These are phyloP conservation scores for Cyberlindnera suaveolens DNA, from an alignment of 805 yeast species.

Conservation along the genomic window DNA sequence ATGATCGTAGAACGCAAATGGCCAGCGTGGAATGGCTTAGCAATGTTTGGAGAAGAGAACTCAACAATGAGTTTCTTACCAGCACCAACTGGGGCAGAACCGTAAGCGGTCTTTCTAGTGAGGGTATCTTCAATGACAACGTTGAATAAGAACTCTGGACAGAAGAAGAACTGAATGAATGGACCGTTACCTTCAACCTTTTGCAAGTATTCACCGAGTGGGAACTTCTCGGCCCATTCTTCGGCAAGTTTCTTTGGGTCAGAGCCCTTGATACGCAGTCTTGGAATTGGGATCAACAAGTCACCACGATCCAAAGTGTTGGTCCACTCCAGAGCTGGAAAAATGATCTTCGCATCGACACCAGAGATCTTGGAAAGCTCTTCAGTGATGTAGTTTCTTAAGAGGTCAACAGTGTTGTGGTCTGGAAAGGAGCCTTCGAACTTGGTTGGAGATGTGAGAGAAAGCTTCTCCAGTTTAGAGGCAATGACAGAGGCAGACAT, in stretches of 20 bases:
- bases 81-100: conserved; percentile 66
- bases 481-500: conserved; percentile 24
- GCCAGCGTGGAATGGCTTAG: conserved; percentile 99
- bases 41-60: conserved; percentile 96
- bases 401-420: conserved; percentile 75
- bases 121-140: conserved; percentile 68
- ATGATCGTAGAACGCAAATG: conserved; percentile 96
- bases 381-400: conserved; percentile 82
- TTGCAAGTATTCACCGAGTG: conserved; percentile 60
- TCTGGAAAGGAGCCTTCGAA: conserved; percentile 65
- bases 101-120: conserved; percentile 53
- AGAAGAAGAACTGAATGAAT: conserved; percentile 84
- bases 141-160: conserved; percentile 57
- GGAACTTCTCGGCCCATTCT: conserved; percentile 76
- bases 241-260: conserved; percentile 69
- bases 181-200: conserved; percentile 82
- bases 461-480: conserved; percentile 27
- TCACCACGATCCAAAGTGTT: conserved; percentile 87
- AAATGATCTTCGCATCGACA: conserved; percentile 63
- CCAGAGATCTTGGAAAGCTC: conserved; percentile 70
- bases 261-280: conserved; percentile 78
- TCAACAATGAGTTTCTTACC: conserved; percentile 74
- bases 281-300: conserved; percentile 84
- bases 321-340: conserved; percentile 85
- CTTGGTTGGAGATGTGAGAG: conserved; percentile 35